These are phyloP conservation scores for Suillus paluster DNA, from an alignment of 768 basidiomycete genomes.

Conservation along the genomic window DNA sequence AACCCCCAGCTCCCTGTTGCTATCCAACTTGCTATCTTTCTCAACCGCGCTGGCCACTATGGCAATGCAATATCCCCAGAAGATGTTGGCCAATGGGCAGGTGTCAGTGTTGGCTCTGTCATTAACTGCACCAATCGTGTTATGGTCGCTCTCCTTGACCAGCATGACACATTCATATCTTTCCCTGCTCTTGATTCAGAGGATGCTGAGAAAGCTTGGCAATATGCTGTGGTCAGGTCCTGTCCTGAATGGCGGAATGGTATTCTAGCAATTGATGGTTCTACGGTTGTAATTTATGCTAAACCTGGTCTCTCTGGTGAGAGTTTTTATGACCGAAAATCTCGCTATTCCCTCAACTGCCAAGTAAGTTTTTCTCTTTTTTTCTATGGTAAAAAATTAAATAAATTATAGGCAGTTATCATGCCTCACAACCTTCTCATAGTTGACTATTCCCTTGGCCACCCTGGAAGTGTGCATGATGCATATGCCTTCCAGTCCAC, in stretches of 20 bases:
- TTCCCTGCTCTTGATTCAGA: slow-evolving; percentile 12
- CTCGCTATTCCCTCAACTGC: slow-evolving; percentile 19
- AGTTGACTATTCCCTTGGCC: too few relatives aligned
- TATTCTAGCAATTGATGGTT: slow-evolving; percentile 44
- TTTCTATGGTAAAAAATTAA: neutral
- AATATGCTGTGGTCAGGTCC: slow-evolving; percentile 38
- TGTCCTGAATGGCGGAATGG: slow-evolving; percentile 42
- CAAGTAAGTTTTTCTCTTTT: slow-evolving; percentile 12
- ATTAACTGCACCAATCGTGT: slow-evolving; percentile 22
- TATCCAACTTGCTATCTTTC: slow-evolving; percentile 5
- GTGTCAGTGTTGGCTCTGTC: slow-evolving; percentile 18
- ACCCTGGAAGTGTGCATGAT: too few relatives aligned
- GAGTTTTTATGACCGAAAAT: slow-evolving; percentile 18
- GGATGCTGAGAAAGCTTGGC: slow-evolving; percentile 29
- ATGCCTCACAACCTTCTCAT: too few relatives aligned
- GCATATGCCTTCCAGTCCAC: too few relatives aligned
- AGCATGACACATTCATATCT: slow-evolving; percentile 14
- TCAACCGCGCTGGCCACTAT: slow-evolving; percentile 8
- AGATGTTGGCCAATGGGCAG: slow-evolving; percentile 21
- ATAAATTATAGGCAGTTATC: too few relatives aligned
- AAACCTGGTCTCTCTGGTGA: slow-evolving; percentile 10
- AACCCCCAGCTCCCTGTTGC: slow-evolving; percentile 9
- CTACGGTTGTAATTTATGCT: slow-evolving; percentile 17
- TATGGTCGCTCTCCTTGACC: slow-evolving; percentile 16
- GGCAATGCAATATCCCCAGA: slow-evolving; percentile 10